These are phyloP conservation scores for Myochromella boudieri DNA, from an alignment of 768 basidiomycete genomes.

Conservation along the genomic window DNA sequence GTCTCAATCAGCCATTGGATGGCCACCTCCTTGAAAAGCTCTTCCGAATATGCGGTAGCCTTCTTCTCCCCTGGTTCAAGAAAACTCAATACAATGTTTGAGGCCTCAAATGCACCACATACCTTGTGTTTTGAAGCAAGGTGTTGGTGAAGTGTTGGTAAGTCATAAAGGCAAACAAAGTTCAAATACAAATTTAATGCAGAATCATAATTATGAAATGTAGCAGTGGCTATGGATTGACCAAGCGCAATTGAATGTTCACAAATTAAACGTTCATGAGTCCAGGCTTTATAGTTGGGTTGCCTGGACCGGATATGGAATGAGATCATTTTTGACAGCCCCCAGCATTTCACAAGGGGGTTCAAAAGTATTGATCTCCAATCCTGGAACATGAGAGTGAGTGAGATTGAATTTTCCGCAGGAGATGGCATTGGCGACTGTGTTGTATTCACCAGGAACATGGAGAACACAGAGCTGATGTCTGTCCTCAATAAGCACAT, in stretches of 20 bases:
- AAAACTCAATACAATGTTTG: no score
- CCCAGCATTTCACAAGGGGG: conserved; percentile 7
- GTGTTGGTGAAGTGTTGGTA: no score
- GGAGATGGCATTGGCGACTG: neutral
- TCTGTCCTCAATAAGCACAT: neutral
- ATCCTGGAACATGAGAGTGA: neutral
- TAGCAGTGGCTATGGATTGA: conserved; percentile 25
- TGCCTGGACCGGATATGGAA: conserved; percentile 19
- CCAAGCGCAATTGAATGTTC: conserved; percentile 33
- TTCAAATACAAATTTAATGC: conserved; percentile 35
- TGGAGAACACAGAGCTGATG: neutral
- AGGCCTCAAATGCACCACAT: no score
- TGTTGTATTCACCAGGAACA: conserved; percentile 1
- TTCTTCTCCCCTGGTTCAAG: no score
- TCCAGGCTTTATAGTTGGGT: conserved; percentile 29
- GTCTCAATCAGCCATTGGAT: no score
- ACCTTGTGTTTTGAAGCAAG: no score
- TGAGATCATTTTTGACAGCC: conserved; percentile 16
- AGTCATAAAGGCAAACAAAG: conserved; percentile 17
- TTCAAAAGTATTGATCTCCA: neutral
- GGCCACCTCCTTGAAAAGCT: no score
- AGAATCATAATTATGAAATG: conserved; percentile 25
- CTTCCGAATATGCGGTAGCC: no score
- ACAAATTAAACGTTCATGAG: conserved; percentile 17
- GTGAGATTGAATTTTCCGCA: neutral